Conservation (phyloP, 179 eudicot genomes). For the Actinidia polygama region DNA sequence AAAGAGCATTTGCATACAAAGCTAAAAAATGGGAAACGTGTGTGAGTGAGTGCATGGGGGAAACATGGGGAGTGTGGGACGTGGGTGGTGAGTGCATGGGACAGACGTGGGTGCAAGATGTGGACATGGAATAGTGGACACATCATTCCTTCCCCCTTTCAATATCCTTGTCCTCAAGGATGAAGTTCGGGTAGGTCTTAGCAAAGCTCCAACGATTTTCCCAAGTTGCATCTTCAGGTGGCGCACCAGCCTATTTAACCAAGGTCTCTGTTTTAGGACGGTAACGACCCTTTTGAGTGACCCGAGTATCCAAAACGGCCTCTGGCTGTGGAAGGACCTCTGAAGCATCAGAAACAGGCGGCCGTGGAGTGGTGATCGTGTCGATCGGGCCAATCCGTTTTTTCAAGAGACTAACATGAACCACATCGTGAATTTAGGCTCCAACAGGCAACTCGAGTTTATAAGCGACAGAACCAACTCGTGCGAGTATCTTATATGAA, state of each 20-base stretch:
- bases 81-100: no score
- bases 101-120: no score
- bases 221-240: neutral
- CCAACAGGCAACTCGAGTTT: neutral
- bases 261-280: neutral
- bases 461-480: no score
- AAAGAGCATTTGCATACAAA: no score
- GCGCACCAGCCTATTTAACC: neutral
- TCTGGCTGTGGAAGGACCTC: no score
- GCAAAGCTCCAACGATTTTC: neutral
- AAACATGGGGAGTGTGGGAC: no score
- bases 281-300: neutral
- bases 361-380: neutral
- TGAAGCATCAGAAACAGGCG: neutral
- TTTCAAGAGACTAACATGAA: no score
- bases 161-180: no score
- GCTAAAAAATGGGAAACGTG: no score
- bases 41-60: no score
- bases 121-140: neutral
- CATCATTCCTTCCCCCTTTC: slow-evolving; percentile 1
- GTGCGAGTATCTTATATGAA: no score
- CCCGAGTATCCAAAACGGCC: neutral
- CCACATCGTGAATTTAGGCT: neutral
- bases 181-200: neutral
- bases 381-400: neutral